Evolutionary conservation across 148 eudicot species (phyloP), one percentile per base, ranked within the genome.

Genomic region (Diospyros kaki): DNA sequence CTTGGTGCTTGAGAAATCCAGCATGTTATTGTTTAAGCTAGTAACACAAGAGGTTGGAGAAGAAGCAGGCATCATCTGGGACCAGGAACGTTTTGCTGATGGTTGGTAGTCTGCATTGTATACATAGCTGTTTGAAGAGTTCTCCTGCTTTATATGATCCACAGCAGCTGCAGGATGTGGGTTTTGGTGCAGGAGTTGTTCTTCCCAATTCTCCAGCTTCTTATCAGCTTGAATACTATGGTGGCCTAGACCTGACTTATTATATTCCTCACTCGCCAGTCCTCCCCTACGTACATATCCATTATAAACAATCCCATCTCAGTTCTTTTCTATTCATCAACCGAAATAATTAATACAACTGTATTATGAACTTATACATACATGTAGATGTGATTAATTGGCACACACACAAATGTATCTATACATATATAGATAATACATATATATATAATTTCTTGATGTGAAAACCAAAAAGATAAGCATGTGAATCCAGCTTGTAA

Each of bases 21-120:
- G 73, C 81, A 89, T 74, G 81, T 77, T 84, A 62, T 71, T 77
- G 72, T 84, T 83, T 62, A 86, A 78, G 75, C 87, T 84, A 45
- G 90, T 81, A 41, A 87, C 78, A 78, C 93, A 90, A 72, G 97
- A 93, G 40, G 79, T 90, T n/a, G 97, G 95, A 77, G 97, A 93
- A 4, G 97, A 88, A 67, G 71, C 76, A 42, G 94, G 84, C 51
- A 87, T 74, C 64, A 84, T 82, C 52, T 82, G 86, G 43, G 89
- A 75, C 92, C 92, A 89, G 44, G 73, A 54, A 77, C 78, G 80
- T 64, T 78, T 81, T 71, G 28, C 28, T 28, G 50, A 44, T 40
- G 69, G 56, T 46, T 74, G 66, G 64, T 61, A 66, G 42, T 78
- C 77, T 28, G 62, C 72, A 73, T 78, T 79, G 67, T 76, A 73